A percentile compares a stretch with the other conserved stretches of the same genome.
These are phyloP conservation scores for Fusarium keratoplasticum DNA, from an alignment of 2,329 filamentous ascomycete species.

Conservation along the genomic window DNA sequence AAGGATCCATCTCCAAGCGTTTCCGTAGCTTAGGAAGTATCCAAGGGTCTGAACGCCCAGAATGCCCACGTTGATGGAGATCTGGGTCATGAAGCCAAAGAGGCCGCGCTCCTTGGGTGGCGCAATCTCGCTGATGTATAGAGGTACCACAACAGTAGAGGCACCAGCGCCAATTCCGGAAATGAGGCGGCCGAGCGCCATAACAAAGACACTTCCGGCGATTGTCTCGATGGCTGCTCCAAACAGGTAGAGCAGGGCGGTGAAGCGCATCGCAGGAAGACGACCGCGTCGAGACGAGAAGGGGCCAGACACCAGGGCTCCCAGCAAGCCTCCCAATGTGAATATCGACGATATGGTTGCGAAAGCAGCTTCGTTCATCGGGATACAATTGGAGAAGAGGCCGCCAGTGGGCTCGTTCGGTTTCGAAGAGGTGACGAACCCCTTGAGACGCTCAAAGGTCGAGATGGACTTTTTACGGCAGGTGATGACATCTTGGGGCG, in stretches of 20 bases:
- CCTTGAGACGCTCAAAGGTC: conserved; percentile 41
- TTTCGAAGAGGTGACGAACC: conserved; percentile 44
- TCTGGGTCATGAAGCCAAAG: conserved; percentile 87
- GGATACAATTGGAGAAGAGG: conserved; percentile 80
- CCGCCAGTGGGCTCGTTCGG: conserved; percentile 40
- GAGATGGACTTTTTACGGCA: conserved; percentile 72
- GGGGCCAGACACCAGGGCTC: conserved; percentile 83
- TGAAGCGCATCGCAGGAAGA: conserved; percentile 79
- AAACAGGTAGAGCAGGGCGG: conserved; percentile 78
- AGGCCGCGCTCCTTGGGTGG: conserved; percentile 80
- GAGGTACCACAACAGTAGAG: conserved; percentile 89
- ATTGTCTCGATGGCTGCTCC: conserved; percentile 83
- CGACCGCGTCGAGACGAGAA: conserved; percentile 83
- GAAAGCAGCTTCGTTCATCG: conserved; percentile 85
- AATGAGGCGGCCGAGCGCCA: conserved; percentile 81
- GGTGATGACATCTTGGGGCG: conserved; percentile 92
- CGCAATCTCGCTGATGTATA: conserved; percentile 94
- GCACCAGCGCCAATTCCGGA: conserved; percentile 89
- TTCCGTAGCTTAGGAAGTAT: conserved; percentile 85
- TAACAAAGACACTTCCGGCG: conserved; percentile 72
- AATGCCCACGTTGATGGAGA: conserved; percentile 94
- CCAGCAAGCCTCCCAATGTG: conserved; percentile 87
- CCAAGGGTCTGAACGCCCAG: conserved; percentile 85
- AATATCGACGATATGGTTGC: conserved; percentile 91
- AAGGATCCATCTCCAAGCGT: conserved; percentile 86